Base-by-base conservation (phyloP, 768 basidiomycete genomes). In the Hysterangium stoloniferum region DNA sequence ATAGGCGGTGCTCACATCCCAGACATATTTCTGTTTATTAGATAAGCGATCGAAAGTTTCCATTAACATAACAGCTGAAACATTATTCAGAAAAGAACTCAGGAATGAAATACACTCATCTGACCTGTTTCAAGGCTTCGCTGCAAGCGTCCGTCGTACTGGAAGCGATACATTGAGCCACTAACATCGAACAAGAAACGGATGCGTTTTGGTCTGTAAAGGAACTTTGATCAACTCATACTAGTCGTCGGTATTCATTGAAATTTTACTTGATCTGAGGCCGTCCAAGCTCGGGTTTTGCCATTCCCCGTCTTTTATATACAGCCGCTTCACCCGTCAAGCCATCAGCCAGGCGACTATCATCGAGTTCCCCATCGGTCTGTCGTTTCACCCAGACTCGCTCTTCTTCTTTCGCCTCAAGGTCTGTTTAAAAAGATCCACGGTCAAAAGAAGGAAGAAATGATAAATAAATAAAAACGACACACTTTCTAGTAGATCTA, bases 131-230 rank as follows among this genome's bases (percentile, higher is more conserved):
- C 81, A 66, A 79, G 67, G 59, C 77, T 80, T 52, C 80, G 64
- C 55, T 77, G 71, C 56, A 84, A 58, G 2, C 82, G 77, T 4
- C 80, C 80, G 59, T 84, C 82, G 48, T 82, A 80, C 53, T 84
- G 82, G 68, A 84, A 84, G 4, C 82, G 80, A 60, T 82, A 83
- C 82, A 84, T 84, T 0, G 82, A 84, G 22, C 76, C 82, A 58
- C 80, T 82, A 40, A 84, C 66, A 58, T 84, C 82, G 55, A 84
- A 84, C 27, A 84, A 66, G 57, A 84, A 82, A 37, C 80, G 70
- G 51, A 84, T 80, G 17, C 82, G 70, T 61, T 84, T 84, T 1
- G 80, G 79, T 53, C 81, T 82, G 45, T 11, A 28, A 13, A 24
- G 36, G 35, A 12, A 45, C 17, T 32, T 44, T 7, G 28, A 34